These are phyloP conservation scores for Chlorella sp. DNA, from an alignment of 139 green algal species.

Conservation along the genomic window DNA sequence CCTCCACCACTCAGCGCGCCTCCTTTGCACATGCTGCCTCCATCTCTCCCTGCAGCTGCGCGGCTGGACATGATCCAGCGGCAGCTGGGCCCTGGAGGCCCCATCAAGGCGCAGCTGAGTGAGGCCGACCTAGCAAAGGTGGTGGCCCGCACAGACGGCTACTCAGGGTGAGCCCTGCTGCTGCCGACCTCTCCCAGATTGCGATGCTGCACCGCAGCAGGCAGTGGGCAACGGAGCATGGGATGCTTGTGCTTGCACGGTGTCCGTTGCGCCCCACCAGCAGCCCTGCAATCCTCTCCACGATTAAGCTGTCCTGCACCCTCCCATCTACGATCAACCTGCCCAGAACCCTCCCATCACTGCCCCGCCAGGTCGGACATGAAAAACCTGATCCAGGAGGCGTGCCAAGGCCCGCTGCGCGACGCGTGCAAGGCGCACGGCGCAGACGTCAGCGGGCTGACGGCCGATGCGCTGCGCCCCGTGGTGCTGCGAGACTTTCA, in stretches of 20 bases:
- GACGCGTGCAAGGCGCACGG: constrained; percentile 51
- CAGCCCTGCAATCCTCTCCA: neutral
- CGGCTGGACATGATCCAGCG: constrained; percentile 35
- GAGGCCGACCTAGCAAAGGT: constrained; percentile 79
- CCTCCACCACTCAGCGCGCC: neutral
- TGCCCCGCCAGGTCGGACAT: constrained; percentile 80
- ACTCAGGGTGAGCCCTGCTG: constrained; percentile 49
- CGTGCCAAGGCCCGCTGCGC: constrained; percentile 87
- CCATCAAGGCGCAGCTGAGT: constrained; percentile 48
- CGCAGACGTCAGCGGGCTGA: constrained; percentile 38
- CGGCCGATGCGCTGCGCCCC: constrained; percentile 69
- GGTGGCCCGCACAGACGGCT: constrained; percentile 76
- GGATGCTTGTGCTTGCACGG: neutral
- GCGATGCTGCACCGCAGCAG: neutral
- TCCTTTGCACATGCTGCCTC: neutral
- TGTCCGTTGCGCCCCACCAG: neutral
- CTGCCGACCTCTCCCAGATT: neutral
- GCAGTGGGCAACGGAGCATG: neutral
- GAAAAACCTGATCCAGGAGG: constrained; percentile 92
- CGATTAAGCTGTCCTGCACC: neutral
- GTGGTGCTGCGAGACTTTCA: constrained; percentile 83
- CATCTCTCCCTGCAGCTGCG: neutral
- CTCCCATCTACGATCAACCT: neutral
- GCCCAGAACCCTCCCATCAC: neutral
- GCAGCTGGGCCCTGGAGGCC: constrained; percentile 27